Base-by-base conservation (phyloP, 1,139 yeast genomes). In the Saccharomycopsis crataegensis region DNA sequence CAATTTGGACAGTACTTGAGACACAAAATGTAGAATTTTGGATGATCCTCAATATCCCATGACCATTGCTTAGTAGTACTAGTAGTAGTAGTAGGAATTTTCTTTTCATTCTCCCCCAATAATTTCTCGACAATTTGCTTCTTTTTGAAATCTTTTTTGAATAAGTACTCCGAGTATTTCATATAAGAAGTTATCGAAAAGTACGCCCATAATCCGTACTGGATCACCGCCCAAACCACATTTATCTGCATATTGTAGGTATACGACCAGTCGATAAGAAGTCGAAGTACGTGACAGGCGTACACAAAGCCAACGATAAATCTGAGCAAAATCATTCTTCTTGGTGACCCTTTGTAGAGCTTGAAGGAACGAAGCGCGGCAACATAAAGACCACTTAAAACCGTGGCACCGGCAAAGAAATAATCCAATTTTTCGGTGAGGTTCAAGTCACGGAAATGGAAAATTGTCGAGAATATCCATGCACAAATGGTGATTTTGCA, bases 181-280 rank as follows among this genome's bases (percentile, higher is more conserved):
- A 63, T 45, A 42, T 55, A 67, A 0, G 64, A 52, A 4, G 53
- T 36, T 31, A 72, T 54, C 5, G 73, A 62, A 50, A 70, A 70
- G 42, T 62, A 65, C 9, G 68, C 61, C 83, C 82, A 79, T 40
- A 75, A 61, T 6, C 77, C 60, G 66, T 90, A 87, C 62, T 91
- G 97, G 5, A 83, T 59, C 2, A 89, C 57, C 0, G 97, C 99
- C 52, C 89, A 77, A 1, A 77, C 67, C 1, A 93, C 83, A 63
- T 94, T 93, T 36, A 95, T 96, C 62, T 80, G 77, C 98, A 93
- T 93, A 70, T 93, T 93, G 68, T 93, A 93, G 1, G 95, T 83
- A 68, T 93, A 93, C 59, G 90, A 86, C 91, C 97, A 93, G 62
- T 83, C 85, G 12, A 79, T 67, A 43, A 83, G 75, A 48, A 93